Conservation (phyloP, 2,329 filamentous ascomycete genomes). For the Pestalotiopsis sp. region DNA sequence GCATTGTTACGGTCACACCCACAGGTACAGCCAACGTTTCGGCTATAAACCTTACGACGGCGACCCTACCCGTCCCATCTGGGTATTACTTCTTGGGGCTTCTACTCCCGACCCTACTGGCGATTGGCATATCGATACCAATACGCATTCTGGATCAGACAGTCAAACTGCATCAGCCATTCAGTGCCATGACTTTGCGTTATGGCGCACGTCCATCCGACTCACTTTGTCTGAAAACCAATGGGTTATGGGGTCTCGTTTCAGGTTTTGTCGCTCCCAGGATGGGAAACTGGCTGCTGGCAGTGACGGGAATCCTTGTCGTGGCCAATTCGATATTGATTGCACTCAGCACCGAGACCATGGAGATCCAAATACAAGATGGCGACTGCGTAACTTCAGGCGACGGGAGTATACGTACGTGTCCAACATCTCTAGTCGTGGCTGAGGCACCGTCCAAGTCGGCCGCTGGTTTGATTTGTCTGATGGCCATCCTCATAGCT, state of each 20-base stretch:
- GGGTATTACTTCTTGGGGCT: conserved; percentile 37
- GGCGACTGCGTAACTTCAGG: conserved; percentile 25
- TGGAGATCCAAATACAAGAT: conserved; percentile 41
- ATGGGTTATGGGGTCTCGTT: conserved; percentile 37
- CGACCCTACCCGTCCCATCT: conserved; percentile 24
- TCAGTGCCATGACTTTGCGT: conserved; percentile 40
- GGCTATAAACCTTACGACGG: background rate
- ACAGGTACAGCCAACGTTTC: conserved; percentile 5
- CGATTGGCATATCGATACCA: conserved; percentile 36
- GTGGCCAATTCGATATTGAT: conserved; percentile 37
- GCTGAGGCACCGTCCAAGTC: conserved; percentile 32
- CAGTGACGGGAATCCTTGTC: conserved; percentile 39
- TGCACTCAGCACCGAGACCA: conserved; percentile 42
- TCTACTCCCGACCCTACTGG: conserved; percentile 39
- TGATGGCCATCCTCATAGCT: conserved; percentile 32
- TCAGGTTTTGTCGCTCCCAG: conserved; percentile 36
- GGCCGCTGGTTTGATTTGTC: conserved; percentile 34
- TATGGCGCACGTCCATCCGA: conserved; percentile 41
- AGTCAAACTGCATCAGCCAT: conserved; percentile 42
- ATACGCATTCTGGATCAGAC: conserved; percentile 39
- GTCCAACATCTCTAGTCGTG: conserved; percentile 38
- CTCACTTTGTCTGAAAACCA: conserved; percentile 45
- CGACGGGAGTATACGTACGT: conserved; percentile 23
- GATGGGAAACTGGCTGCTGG: conserved; percentile 38
- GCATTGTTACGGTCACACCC: background rate